Base-by-base conservation (phyloP, 2,329 filamentous ascomycete genomes). In the Arthrobotrys megalospora region DNA sequence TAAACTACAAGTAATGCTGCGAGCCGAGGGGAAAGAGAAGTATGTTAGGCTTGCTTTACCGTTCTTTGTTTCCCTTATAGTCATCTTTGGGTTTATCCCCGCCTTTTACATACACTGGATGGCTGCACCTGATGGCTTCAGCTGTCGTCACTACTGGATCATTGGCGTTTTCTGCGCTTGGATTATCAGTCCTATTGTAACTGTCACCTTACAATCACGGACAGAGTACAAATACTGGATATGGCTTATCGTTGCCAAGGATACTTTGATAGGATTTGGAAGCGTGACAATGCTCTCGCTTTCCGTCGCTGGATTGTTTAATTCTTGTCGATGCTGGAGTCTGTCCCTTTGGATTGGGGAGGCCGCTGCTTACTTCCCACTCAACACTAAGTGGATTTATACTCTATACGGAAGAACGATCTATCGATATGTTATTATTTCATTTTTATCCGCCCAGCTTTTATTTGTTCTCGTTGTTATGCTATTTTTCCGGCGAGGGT, bases 31-130 rank as follows among this genome's bases (percentile, higher is more conserved):
- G n/a, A 60, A 24, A 8, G 53, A 60, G 10, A 38, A 14, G 34
- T 5, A 14, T 24, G 2, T 43, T n/a, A 41, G 53, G n/a, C n/a
- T 43, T 2, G 19, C 12, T n/a, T n/a, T 60, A 32, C 34, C 38
- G 6, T 60, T 60, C 53, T 38, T 43, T 28, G 34, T 19, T 6
- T 41, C 53, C 5, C 34, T 60, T 12, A n/a, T 28, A 6, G 38
- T 60, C 6, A 24, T 60, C n/a, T 60, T 60, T 16, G 53, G 53
- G 12, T 60, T 60, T 60, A 43, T 60, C 38, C 53, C 53, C 21
- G 53, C 34, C 34, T 60, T 60, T 7, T 43, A 41, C 38, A 60
- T 60, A 8, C 53, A 60, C 16, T 60, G 53, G 53, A 60, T 21
- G 19, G 53, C 53, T 3, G 19, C 12, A 6, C 34, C 53, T 6